Percentiles rank a stretch among this genome's conserved stretches.
phyloP scores from a whole-genome alignment of 495 filamentous ascomycete species.

The Niebla homalea region DNA sequence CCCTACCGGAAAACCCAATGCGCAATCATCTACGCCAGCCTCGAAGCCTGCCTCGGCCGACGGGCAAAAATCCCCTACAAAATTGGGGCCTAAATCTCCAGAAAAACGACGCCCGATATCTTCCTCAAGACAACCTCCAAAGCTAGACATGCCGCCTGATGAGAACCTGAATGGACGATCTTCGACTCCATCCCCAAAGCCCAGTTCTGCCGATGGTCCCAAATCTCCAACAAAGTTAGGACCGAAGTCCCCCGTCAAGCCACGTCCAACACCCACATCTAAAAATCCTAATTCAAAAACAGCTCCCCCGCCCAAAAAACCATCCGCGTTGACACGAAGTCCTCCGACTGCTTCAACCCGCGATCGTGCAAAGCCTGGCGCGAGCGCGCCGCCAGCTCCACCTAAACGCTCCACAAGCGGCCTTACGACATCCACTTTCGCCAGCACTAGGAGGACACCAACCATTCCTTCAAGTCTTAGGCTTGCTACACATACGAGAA shows the following conservation, averaged over 20 bases:
- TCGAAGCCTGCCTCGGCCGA: not conserved
- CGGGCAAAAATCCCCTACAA: not conserved
- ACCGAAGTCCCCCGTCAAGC: constrained; percentile 1
- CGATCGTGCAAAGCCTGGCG: not conserved
- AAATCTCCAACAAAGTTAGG: not conserved
- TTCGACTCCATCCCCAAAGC: not conserved
- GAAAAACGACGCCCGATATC: not conserved
- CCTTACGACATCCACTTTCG: not conserved
- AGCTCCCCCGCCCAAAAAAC: not conserved
- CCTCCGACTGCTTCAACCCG: not conserved
- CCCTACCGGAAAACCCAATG: not conserved
- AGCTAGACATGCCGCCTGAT: not conserved
- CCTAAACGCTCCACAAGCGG: not conserved
- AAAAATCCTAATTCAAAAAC: not conserved
- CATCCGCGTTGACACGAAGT: not conserved
- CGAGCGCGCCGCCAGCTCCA: not conserved
- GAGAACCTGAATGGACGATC: not conserved
- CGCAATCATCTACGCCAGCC: not conserved
- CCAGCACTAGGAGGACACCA: not conserved
- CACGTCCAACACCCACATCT: not conserved
- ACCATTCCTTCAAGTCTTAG: not conserved
- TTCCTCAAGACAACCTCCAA: no score
- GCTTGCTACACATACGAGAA: constrained; percentile 1
- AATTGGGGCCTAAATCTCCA: not conserved
- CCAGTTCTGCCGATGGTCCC: not conserved